Base-by-base conservation (phyloP, 2,329 filamentous ascomycete species). In the Ceratocystis smalleyi region DNA sequence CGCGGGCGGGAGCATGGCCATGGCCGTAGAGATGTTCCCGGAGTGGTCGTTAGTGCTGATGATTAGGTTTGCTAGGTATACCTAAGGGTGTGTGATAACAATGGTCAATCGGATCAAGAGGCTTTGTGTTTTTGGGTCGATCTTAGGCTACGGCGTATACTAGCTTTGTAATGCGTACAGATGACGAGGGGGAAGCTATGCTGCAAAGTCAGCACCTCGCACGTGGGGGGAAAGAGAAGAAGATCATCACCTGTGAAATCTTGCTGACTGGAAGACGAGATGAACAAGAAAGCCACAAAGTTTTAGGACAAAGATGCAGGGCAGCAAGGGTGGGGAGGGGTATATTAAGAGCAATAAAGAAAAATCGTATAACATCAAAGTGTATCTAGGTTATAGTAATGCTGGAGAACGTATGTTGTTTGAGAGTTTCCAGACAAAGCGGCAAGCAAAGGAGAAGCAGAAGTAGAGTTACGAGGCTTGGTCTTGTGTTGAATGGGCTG, bases 1-100 rank as follows among this genome's bases (percentile, higher is more conserved):
- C 27, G 60, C 61, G 54, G 65, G 49, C 5, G 62, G 49, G 35
- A 64, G 65, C 54, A 57, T 57, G 5, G 54, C 17, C 54, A 57
- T 57, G 27, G 54, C 30, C 10, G 17, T n/a, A 30, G 17, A 22
- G 61, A 64, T 10, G 57, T 43, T 61, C 61, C 15, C 7, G 27
- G 27, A 30, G 3, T 22, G 7, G 45, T 10, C 19, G 45, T 47
- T 47, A 4, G 47, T 51, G 8, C 8, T 40, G 15, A 40, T 40
- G 1, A 2, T 27, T 27, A 27, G 24, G 24, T 27, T 27, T 27
- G 24, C 2, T 27, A 40, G 35, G 10, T 15, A 15, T 40, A 40
- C 35, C 35, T 40, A 12, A 40, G 35, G 35, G 10, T 40, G 12
- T 40, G 35, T 40, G 12, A 40, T 12, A 40, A 40, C 35, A 15